phyloP scores from a whole-genome alignment of 108 stramenopile species.

The Pseudonitzschia delicatissima region DNA sequence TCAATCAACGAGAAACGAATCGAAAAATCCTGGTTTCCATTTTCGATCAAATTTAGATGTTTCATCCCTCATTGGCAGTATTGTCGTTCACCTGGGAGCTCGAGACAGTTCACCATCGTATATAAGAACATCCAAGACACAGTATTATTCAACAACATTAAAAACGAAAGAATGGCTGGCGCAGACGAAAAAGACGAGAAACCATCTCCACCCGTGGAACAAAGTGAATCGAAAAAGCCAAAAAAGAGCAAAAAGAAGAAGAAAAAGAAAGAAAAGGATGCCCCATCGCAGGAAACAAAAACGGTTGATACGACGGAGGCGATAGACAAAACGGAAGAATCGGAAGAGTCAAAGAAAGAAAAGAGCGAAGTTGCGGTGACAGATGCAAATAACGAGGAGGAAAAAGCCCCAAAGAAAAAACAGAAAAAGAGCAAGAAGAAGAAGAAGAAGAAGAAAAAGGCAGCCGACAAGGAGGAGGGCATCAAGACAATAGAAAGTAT shows the following conservation, averaged over 20 bases:
- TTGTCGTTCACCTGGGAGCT: no score
- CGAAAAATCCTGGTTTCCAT: no score
- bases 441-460: no score
- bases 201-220: background rate
- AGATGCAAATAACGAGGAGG: background rate
- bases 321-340: background rate
- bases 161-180: background rate
- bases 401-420: background rate
- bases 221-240: constrained; percentile 28
- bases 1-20: no score
- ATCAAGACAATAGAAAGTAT: background rate
- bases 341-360: background rate
- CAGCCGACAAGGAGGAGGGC: background rate
- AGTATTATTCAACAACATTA: no score
- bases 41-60: no score
- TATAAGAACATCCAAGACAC: no score
- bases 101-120: no score
- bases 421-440: background rate
- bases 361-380: background rate
- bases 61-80: no score
- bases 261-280: constrained; percentile 19
- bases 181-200: background rate
- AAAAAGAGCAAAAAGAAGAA: constrained; percentile 30
- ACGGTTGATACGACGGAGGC: background rate
- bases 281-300: background rate